Evolutionary conservation across 768 basidiomycete genomes (phyloP), one percentile per base, ranked within the genome.

Genomic region (Lyophyllum semitale): DNA sequence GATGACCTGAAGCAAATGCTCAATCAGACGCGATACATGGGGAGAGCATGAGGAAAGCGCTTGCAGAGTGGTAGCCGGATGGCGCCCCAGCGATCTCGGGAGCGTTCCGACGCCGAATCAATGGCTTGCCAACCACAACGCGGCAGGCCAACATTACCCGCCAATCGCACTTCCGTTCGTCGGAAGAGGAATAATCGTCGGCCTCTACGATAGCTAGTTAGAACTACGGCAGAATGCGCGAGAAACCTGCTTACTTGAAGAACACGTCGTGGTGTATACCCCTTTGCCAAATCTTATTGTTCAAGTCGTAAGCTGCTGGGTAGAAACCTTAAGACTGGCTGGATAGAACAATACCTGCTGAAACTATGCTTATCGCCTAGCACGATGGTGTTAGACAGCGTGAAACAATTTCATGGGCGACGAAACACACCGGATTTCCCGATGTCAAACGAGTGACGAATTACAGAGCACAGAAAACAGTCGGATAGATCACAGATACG

Each of bases 241-340:
- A 23, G 41, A 23, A 8, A 23, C 11, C 18, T 55, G 44, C 46
- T 30, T 52, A 83, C 80, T 89, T 88, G 87, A 88, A 22, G 87
- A 87, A 2, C 87, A 88, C n/a, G 85, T 84, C 5, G 87, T 87
- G 1, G 87, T 88, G 66, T 88, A 88, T 45, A 88, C 84, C 23
- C 87, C 87, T 43, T 80, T 80, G 30, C 87, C 87, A 50, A 88
- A 87, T 55, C 86, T 87, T n/a, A 40, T 7, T 22, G n/a, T 22
- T 23, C 23, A 2, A 5, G 23, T 4, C 5, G 23, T 25, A 13
- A 23, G 37, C n/a, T 4, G 18, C 17, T n/a, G 15, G 13, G n/a
- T 15, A n/a, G 37, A 18, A n/a, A n/a, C 6, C 29, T 38, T n/a
- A 38, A n/a, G n/a, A n/a, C n/a, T n/a, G 15, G 17, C 33, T 35